Base-by-base conservation (phyloP, 305 asterid species). In the Caryopteris hybrid region DNA sequence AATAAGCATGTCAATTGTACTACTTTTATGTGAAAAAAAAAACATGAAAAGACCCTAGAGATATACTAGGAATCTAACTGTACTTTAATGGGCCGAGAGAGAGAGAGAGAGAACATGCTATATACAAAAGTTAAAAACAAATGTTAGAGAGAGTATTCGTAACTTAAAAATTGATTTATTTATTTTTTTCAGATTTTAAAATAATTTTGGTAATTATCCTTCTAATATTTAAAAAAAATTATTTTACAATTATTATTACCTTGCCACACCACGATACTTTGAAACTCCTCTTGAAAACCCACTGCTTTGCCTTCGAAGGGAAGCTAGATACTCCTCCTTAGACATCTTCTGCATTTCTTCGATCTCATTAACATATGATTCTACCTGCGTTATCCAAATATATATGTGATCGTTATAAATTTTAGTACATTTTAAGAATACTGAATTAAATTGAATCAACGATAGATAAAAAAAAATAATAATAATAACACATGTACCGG, bases 231-330 rank as follows among this genome's bases (percentile, higher is more conserved):
- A n/a, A n/a, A n/a, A n/a, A n/a, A n/a, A n/a, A n/a, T n/a, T n/a
- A n/a, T n/a, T n/a, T n/a, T n/a, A n/a, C n/a, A n/a, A n/a, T n/a
- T n/a, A n/a, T n/a, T n/a, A 27, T 69, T 73, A 89, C 96, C 94
- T 86, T 4, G 96, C 96, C 0, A 89, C 96, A 0, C 96, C 96
- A 0, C 96, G 82, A 67, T 81, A 89, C 50, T 86, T 81, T 0
- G 96, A 89, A 54, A 83, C 91, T 1, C 96, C 96, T 17, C 96
- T 59, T 0, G 96, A 89, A 68, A 89, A 89, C 21, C 96, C 96
- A 20, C 91, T 86, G 18, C 96, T 89, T 69, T 45, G 76, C 29
- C 96, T 81, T 43, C 96, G 65, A 2, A 89, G 76, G 0, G 91
- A 70, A 10, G 91, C 91, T 47, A 89, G 57, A 64, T 75, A 85